These are phyloP conservation scores for Isatis tinctoria DNA, from an alignment of 345 rosid genomes.

Conservation along the genomic window DNA sequence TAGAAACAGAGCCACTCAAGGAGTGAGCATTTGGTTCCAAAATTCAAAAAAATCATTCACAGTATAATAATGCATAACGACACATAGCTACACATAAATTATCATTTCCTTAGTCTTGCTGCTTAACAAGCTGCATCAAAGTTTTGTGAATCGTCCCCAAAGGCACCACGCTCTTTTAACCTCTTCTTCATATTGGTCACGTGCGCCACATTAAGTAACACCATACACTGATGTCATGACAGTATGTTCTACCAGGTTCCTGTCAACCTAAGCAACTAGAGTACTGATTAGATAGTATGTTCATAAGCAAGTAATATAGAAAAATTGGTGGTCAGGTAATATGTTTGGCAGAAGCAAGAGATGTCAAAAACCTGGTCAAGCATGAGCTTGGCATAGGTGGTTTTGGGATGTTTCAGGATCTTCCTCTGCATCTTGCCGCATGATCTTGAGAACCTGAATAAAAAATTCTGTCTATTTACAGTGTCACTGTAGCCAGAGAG, in stretches of 20 bases:
- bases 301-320: neutral
- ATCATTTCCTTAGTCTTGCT: slow-evolving; percentile 63
- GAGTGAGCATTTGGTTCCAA: slow-evolving; percentile 5
- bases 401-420: slow-evolving; percentile 61
- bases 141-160: slow-evolving; percentile 55
- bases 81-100: slow-evolving; percentile 4
- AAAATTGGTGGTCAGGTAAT: neutral
- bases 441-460: slow-evolving; percentile 61
- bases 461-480: neutral
- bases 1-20: slow-evolving; percentile 35
- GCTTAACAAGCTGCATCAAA: slow-evolving; percentile 79
- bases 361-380: slow-evolving; percentile 61
- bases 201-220: slow-evolving; percentile 90
- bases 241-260: slow-evolving; percentile 96
- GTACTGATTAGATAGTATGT: slow-evolving; percentile 17
- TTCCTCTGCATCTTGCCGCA: slow-evolving; percentile 65
- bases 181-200: slow-evolving; percentile 91
- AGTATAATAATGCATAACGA: neutral
- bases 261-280: slow-evolving; percentile 61
- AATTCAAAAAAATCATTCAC: neutral
- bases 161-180: slow-evolving; percentile 68
- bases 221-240: slow-evolving; percentile 99
- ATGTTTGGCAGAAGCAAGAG: slow-evolving; percentile 8
- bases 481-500: neutral
- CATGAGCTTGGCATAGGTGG: slow-evolving; percentile 55